Evolutionary conservation across 2,329 filamentous ascomycete genomes (phyloP), one percentile per base, ranked within the genome.

Genomic region (Sclerotinia borealis): DNA sequence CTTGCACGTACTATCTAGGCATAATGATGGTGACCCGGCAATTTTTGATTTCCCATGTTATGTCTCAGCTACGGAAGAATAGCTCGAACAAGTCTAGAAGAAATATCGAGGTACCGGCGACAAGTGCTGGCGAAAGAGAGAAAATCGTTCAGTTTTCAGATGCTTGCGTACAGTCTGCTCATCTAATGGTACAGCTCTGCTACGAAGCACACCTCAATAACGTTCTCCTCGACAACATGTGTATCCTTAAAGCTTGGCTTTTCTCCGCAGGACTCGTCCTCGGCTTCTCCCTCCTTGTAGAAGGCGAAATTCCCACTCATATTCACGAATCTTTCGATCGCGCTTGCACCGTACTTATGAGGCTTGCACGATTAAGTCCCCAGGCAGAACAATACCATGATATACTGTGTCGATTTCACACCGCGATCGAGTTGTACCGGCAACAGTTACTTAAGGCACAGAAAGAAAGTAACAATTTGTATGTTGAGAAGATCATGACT

Each of bases 1-100:
- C 54, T 34, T 56, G 54, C 27, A 45, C 39, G 8, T 56, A 56
- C 13, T 56, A 56, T 13, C 27, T 56, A 34, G 54, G 54, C 7
- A 34, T 56, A 19, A 56, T 56, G 27, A 56, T 56, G 54, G 54
- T 56, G 11, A 56, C 54, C 4, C 54, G 54, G n/a, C 54, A 56
- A 19, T 56, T 56, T 9, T n/a, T 56, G 29, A 43, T 56, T 29
- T 43, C 52, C 15, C 37, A 56, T 56, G 37, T 43, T 27, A 56
- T 56, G 52, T 56, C 15, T 11, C 25, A 56, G 39, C 37, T 56
- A 43, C 37, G 37, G 27, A 56, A 22, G 27, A 45, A 56, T 56
- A 45, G 39, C 13, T 56, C 39, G 29, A 45, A 39, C 54, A 45
- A 56, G 19, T 15, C 37, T 11, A 43, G 45, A 27, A 45, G 36